A percentile compares a stretch with the other conserved stretches of the same genome.
phyloP scores from a whole-genome alignment of 768 basidiomycete genomes.

The Suillus variegatus region DNA sequence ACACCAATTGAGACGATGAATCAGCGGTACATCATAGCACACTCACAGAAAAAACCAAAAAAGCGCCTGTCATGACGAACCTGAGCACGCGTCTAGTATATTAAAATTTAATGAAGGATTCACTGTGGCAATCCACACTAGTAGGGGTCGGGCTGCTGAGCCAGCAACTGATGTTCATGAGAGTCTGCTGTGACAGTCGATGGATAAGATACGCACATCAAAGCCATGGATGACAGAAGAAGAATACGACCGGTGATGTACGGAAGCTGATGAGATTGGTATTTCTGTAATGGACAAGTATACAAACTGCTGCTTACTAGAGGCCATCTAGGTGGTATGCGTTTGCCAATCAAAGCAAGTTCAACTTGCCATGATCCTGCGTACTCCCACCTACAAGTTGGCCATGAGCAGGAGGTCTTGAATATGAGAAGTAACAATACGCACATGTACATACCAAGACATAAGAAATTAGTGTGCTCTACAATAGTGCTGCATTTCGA shows the following conservation, averaged over 20 bases:
- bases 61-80: neutral
- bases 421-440: neutral
- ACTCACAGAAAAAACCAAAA: constrained; percentile 1
- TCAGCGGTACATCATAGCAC: neutral
- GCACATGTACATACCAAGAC: neutral
- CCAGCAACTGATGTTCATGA: neutral
- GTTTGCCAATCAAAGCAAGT: neutral
- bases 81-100: neutral
- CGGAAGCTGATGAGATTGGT: neutral
- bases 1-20: neutral
- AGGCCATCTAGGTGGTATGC: constrained; percentile 1
- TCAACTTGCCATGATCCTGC: neutral
- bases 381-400: neutral
- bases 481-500: neutral
- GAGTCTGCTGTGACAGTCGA: neutral
- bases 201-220: neutral
- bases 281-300: neutral
- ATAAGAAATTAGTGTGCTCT: neutral
- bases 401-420: neutral
- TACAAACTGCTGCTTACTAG: neutral
- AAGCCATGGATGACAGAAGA: neutral
- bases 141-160: neutral
- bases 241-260: neutral
- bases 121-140: neutral
- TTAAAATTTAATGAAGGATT: neutral